A percentile compares a stretch with the other conserved stretches of the same genome.
Conservation (phyloP, 371 early-diverging fungal genomes). For the Mucor racemosus region DNA sequence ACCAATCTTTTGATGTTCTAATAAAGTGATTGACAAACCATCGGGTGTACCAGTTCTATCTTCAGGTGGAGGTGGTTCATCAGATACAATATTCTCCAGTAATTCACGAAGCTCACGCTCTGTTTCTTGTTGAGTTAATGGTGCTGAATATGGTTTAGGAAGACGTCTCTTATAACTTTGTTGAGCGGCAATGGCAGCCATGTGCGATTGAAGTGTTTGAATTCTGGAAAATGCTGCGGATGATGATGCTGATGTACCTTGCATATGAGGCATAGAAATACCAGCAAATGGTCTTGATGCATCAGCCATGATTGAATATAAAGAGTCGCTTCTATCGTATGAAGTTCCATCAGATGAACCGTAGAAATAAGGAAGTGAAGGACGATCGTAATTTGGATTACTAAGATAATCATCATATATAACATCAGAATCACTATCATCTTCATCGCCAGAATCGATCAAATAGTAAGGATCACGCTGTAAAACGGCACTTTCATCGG, state of each 20-base stretch:
- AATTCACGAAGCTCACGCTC: slow-evolving; percentile 51
- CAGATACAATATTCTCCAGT: slow-evolving; percentile 47
- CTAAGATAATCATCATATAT: slow-evolving; percentile 8
- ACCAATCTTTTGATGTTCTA: slow-evolving; percentile 71
- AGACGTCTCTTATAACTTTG: neutral
- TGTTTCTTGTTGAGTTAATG: neutral
- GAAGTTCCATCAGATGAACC: neutral
- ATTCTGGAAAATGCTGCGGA: neutral
- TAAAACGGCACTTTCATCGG: slow-evolving; percentile 8
- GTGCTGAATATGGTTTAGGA: neutral
- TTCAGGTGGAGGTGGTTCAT: slow-evolving; percentile 45
- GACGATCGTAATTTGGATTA: neutral
- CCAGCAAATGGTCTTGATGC: neutral
- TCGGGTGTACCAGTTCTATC: slow-evolving; percentile 58
- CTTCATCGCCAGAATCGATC: neutral
- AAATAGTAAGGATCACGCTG: neutral
- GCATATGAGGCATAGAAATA: neutral
- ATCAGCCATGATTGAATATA: neutral
- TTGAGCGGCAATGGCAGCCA: slow-evolving; percentile 7
- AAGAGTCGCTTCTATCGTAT: too few relatives aligned
- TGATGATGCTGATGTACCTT: neutral
- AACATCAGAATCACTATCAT: neutral
- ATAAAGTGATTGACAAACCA: slow-evolving; percentile 46
- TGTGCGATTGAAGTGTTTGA: slow-evolving; percentile 1
- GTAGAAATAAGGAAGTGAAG: neutral